Conservation (phyloP, 306 rosid genomes). For the Canavalia ensiformis region DNA sequence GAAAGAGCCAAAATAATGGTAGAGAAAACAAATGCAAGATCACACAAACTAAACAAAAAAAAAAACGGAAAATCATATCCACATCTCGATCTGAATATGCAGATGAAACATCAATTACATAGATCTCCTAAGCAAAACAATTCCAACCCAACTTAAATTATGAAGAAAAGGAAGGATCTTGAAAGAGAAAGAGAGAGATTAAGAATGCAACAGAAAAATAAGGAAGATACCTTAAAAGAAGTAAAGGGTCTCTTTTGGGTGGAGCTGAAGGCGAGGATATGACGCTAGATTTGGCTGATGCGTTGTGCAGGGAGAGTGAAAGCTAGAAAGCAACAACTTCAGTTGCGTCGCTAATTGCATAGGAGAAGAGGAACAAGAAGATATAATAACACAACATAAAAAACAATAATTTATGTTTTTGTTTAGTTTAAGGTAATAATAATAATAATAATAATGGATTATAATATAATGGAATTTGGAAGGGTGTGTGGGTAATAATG, state of each 20-base stretch:
- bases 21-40: slow-evolving; percentile 41
- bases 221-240: slow-evolving; percentile 51
- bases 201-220: slow-evolving; percentile 41
- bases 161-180: slow-evolving; percentile 44
- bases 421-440: slow-evolving; percentile 42
- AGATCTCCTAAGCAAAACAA: slow-evolving; percentile 46
- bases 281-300: slow-evolving; percentile 63
- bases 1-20: slow-evolving; percentile 46
- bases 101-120: slow-evolving; percentile 42
- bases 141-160: slow-evolving; percentile 7
- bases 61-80: background rate
- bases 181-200: slow-evolving; percentile 37
- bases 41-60: slow-evolving; percentile 2
- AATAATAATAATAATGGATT: slow-evolving; percentile 29
- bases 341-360: slow-evolving; percentile 33
- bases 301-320: slow-evolving; percentile 28
- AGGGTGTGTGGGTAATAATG: slow-evolving; percentile 29
- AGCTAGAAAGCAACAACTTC: slow-evolving; percentile 54
- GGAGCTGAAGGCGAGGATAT: background rate
- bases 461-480: slow-evolving; percentile 14
- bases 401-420: background rate
- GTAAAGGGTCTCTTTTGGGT: slow-evolving; percentile 19
- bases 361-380: slow-evolving; percentile 25
- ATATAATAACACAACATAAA: background rate
- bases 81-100: slow-evolving; percentile 58